Percentiles rank a stretch among this genome's conserved stretches.
These are phyloP conservation scores for Penicillium verhagenii DNA, from an alignment of 495 filamentous ascomycete species.

Conservation along the genomic window DNA sequence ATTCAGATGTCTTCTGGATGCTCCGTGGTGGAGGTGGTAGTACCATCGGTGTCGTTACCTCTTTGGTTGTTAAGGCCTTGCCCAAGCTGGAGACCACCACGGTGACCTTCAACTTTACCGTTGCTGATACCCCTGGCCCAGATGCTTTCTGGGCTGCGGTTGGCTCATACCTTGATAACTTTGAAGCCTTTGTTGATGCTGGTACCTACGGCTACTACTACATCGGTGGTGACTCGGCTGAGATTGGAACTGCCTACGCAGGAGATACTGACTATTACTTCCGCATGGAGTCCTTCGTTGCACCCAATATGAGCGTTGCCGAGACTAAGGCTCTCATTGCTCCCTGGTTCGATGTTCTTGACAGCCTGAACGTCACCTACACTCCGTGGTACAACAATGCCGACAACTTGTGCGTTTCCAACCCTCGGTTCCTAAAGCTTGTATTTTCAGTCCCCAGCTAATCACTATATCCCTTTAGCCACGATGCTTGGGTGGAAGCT, in stretches of 20 bases:
- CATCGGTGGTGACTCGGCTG: constrained; percentile 3
- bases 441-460: not conserved
- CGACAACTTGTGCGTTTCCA: constrained; percentile 10
- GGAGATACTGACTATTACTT: constrained; percentile 13
- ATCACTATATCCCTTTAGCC: not conserved
- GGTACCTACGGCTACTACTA: constrained; percentile 16
- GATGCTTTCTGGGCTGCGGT: constrained; percentile 15
- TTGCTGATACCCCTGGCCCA: constrained; percentile 9
- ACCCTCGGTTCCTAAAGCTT: not conserved
- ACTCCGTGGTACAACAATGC: constrained; percentile 14
- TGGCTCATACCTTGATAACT: constrained; percentile 10
- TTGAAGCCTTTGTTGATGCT: constrained; percentile 13
- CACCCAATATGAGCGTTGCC: constrained; percentile 10
- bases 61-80: constrained; percentile 11
- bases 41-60: constrained; percentile 40
- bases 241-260: constrained; percentile 10
- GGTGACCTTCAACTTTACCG: constrained; percentile 16
- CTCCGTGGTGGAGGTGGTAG: constrained; percentile 39
- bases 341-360: constrained; percentile 11
- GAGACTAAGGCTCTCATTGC: constrained; percentile 8
- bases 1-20: constrained; percentile 54
- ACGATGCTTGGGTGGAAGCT: constrained; percentile 8
- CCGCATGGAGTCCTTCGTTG: constrained; percentile 13
- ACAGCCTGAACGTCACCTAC: constrained; percentile 7
- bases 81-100: constrained; percentile 9